Evolutionary conservation across 148 eudicot species (phyloP).

Genomic region (Chenopodium suecicum): DNA sequence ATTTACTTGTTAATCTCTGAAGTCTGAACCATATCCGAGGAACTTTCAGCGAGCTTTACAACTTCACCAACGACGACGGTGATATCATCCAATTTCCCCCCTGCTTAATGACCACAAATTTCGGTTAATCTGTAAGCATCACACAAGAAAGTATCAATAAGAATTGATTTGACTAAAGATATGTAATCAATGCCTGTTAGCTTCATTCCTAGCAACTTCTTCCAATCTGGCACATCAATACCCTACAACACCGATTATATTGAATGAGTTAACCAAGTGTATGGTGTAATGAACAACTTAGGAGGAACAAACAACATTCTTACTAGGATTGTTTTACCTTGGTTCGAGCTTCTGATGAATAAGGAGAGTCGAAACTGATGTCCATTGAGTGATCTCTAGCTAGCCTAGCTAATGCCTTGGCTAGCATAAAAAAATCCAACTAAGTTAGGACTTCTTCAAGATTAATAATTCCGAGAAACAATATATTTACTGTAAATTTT

Average conservation of each 20-base stretch:
- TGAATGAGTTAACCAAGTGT: neutral
- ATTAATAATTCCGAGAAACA: neutral
- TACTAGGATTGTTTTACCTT: conserved; percentile 40
- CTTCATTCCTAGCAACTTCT: conserved; percentile 70
- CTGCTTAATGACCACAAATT: conserved; percentile 36
- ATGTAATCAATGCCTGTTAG: conserved; percentile 55
- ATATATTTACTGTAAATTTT: neutral
- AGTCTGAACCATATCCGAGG: conserved; percentile 12
- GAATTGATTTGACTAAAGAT: neutral
- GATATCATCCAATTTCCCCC: conserved; percentile 92
- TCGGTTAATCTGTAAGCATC: neutral
- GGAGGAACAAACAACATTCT: neutral
- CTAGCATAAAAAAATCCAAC: conserved; percentile 37
- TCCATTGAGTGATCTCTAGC: conserved; percentile 77
- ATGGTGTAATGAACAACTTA: too few species aligned
- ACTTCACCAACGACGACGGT: conserved; percentile 79
- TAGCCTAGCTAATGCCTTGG: conserved; percentile 88
- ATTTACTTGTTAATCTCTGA: neutral
- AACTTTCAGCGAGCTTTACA: conserved; percentile 33
- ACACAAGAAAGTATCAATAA: neutral
- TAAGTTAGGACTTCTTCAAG: conserved; percentile 20
- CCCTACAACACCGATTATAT: conserved; percentile 44
- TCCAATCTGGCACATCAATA: conserved; percentile 73
- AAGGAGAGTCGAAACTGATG: conserved; percentile 74
- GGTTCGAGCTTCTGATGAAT: conserved; percentile 71